Evolutionary conservation across 208 protist species (phyloP), one percentile per base, ranked within the genome.

Genomic region (Trypanosoma congolense): DNA sequence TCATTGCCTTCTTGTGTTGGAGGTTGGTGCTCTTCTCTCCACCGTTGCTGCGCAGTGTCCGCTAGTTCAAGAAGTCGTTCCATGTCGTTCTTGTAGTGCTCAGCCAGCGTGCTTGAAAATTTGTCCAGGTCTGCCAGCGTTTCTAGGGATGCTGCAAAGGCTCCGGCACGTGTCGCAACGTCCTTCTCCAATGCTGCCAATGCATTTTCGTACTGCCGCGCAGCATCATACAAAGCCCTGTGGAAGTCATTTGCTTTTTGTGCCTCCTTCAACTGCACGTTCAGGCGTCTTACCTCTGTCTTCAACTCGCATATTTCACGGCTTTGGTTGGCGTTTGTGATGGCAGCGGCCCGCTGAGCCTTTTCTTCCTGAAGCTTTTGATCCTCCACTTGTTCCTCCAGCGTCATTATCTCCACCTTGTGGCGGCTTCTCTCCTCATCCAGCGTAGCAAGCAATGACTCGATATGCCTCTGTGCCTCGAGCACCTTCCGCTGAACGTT

Each of bases 51-150:
- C 33, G 4, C 38, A 33, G 40, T 22, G 25, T 45, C 46, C 24
- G 19, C 14, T 44, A 43, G 6, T 16, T 38, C 31, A 31, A 8
- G 28, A 1, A 59, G 22, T 1, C 40, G 43, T 35, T 51, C 30
- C 49, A 53, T 31, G 47, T 80, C 70, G 19, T 42, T 45, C 46
- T 64, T 36, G 21, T 64, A 80, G 26, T 60, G 69, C 29, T 35
- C 41, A 47, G 80, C 49, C 8, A 80, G 42, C 4, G 31, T 50
- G 14, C 58, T 63, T 0, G 73, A 74, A 54, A 84, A 75, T 33
- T 12, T 40, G 14, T 80, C 68, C 36, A 74, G 56, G 26, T 75
- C 73, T 1, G 47, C 41, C 19, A 84, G 48, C 56, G 72, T 73
- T 19, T 56, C 55, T 16, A 59, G 63, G 21, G 70, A 65, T 21